phyloP scores from a whole-genome alignment of 164 flowering plant genomes.

The Liriodendron chinense region DNA sequence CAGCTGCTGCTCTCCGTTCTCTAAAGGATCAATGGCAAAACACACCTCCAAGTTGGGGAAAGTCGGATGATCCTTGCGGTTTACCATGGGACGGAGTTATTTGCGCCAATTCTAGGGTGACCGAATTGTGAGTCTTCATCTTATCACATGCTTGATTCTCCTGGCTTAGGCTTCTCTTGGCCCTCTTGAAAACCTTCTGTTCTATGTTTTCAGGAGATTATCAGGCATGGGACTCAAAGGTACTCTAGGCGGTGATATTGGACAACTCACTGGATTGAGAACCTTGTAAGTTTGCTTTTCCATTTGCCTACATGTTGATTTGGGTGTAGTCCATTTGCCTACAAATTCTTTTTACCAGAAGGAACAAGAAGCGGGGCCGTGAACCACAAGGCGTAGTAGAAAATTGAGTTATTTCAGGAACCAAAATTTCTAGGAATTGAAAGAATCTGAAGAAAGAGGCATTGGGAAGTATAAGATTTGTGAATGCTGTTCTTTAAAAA shows the following conservation, averaged over 20 bases:
- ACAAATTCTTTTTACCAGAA: no score
- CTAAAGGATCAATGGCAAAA: conserved; percentile 56
- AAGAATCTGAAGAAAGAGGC: no score
- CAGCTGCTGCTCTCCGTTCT: conserved; percentile 55
- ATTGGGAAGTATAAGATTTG: no score
- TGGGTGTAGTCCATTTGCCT: no score
- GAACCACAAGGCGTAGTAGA: no score
- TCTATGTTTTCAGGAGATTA: conserved; percentile 50
- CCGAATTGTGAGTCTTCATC: conserved; percentile 50
- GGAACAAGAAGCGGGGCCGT: no score
- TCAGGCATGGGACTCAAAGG: conserved; percentile 79
- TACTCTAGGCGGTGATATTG: conserved; percentile 66
- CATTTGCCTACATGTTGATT: no score
- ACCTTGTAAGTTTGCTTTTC: conserved; percentile 57
- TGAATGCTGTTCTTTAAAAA: no score
- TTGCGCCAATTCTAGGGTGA: conserved; percentile 66
- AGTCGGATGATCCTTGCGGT: conserved; percentile 74
- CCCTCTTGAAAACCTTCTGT: not conserved
- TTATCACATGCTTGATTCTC: not conserved
- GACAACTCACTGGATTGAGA: conserved; percentile 60
- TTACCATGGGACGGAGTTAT: conserved; percentile 77
- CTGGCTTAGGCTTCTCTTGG: not conserved
- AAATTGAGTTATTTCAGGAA: no score
- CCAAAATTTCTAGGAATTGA: no score
- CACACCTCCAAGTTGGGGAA: conserved; percentile 78